A percentile compares a stretch with the other conserved stretches of the same genome.
Evolutionary conservation across 2,329 filamentous ascomycete genomes (phyloP).

Genomic region (Talaromyces sp.): DNA sequence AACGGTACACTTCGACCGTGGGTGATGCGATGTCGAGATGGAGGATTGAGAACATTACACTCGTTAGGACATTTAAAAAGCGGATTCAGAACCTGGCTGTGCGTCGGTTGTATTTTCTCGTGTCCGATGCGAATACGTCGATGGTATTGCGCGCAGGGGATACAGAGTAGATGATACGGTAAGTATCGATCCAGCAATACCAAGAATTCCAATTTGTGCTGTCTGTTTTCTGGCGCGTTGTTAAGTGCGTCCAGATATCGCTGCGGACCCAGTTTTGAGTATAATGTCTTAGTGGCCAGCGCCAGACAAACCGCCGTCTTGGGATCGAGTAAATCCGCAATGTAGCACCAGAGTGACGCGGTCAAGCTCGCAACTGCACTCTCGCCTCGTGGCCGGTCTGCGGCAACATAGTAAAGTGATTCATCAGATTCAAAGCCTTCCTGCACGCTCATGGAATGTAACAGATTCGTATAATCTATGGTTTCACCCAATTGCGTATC

Average conservation of each 20-base stretch:
- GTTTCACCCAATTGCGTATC: constrained; percentile 35
- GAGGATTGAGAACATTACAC: constrained; percentile 43
- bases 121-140: constrained; percentile 48
- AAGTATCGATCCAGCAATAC: constrained; percentile 46
- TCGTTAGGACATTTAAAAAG: constrained; percentile 53
- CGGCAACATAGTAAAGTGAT: constrained; percentile 18
- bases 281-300: constrained; percentile 46
- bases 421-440: constrained; percentile 23
- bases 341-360: constrained; percentile 42
- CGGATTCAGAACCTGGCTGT: constrained; percentile 47
- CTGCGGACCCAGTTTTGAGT: constrained; percentile 37
- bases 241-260: constrained; percentile 28
- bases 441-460: constrained; percentile 32
- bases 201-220: constrained; percentile 49
- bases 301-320: constrained; percentile 48
- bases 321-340: constrained; percentile 40
- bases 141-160: constrained; percentile 54
- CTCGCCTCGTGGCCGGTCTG: constrained; percentile 33
- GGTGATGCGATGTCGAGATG: constrained; percentile 51
- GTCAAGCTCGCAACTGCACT: constrained; percentile 43
- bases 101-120: constrained; percentile 51
- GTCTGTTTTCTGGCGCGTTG: constrained; percentile 41
- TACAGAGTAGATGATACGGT: constrained; percentile 56
- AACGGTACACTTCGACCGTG: constrained; percentile 54
- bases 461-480: constrained; percentile 32